phyloP scores from a whole-genome alignment of 2,329 filamentous ascomycete genomes.

The Colletotrichum kahawae region DNA sequence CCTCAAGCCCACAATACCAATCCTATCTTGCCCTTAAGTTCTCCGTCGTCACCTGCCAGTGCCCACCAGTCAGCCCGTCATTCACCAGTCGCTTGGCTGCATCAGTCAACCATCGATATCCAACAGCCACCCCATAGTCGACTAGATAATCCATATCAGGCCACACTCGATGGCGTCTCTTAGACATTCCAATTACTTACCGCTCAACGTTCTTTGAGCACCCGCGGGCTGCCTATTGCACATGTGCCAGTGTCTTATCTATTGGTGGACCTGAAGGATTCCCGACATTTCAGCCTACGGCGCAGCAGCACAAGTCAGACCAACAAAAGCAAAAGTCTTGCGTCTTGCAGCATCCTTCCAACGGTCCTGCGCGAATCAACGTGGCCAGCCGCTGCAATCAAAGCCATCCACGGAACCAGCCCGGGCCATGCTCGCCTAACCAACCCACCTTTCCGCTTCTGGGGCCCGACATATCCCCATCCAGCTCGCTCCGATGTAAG shows the following conservation, averaged over 20 bases:
- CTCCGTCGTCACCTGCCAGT: background rate
- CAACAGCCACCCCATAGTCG: background rate
- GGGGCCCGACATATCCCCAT: background rate
- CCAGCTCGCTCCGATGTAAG: background rate
- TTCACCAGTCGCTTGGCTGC: background rate
- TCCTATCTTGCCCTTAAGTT: background rate
- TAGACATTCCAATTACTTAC: slow-evolving; percentile 1
- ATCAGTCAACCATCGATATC: background rate
- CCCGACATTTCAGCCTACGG: background rate
- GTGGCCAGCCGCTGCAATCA: background rate
- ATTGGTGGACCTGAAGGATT: slow-evolving; percentile 14
- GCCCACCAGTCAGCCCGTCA: background rate
- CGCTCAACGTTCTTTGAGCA: background rate
- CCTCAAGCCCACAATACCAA: background rate
- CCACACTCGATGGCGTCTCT: background rate
- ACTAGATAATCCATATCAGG: background rate
- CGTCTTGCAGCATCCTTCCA: background rate
- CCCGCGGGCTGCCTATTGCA: background rate
- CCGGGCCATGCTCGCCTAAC: background rate
- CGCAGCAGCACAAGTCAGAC: background rate
- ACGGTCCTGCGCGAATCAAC: background rate
- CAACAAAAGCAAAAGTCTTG: background rate
- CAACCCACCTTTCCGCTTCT: background rate
- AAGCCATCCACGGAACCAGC: background rate
- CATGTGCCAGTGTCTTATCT: background rate